Conservation (phyloP, 2,329 filamentous ascomycete species). For the Chrysoporthe puriensis region DNA sequence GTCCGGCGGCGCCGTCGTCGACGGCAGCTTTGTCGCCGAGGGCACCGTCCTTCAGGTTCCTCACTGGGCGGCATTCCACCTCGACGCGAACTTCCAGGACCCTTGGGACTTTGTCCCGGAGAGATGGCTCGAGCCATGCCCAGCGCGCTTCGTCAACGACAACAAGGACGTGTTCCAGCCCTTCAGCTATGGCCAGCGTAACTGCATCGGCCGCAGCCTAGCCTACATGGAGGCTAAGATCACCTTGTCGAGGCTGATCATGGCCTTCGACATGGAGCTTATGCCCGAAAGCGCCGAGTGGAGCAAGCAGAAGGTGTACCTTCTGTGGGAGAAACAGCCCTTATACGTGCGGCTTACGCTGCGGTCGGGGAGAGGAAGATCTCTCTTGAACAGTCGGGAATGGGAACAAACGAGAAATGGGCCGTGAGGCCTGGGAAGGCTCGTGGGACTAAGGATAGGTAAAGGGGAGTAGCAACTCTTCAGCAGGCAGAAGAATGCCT, state of each 20-base stretch:
- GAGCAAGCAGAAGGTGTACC: slow-evolving; percentile 28
- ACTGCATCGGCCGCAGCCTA: slow-evolving; percentile 30
- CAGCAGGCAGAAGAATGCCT: too few species aligned
- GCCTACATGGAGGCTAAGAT: slow-evolving; percentile 34
- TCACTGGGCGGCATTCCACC: slow-evolving; percentile 34
- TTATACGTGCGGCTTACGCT: slow-evolving; percentile 28
- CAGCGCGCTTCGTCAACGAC: slow-evolving; percentile 20
- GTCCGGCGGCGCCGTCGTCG: slow-evolving; percentile 31
- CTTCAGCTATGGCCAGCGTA: slow-evolving; percentile 24
- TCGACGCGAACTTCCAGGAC: slow-evolving; percentile 34
- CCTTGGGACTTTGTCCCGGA: slow-evolving; percentile 38
- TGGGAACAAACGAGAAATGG: not conserved
- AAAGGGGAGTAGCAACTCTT: too few species aligned
- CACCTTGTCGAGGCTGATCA: slow-evolving; percentile 31
- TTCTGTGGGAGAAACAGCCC: slow-evolving; percentile 32
- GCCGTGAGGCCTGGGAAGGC: not conserved
- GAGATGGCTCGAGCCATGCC: slow-evolving; percentile 36
- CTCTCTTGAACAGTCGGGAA: not conserved
- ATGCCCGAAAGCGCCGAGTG: slow-evolving; percentile 29
- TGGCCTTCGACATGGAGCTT: slow-evolving; percentile 35
- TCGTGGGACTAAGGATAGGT: too few species aligned
- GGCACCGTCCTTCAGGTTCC: slow-evolving; percentile 43
- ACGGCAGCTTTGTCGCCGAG: slow-evolving; percentile 31
- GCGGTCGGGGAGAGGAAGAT: not conserved
- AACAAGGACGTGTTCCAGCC: slow-evolving; percentile 29